Percentiles rank a stretch among this genome's conserved stretches.
Evolutionary conservation across 2,329 filamentous ascomycete genomes (phyloP).

Genomic region (Fusarium buharicum): DNA sequence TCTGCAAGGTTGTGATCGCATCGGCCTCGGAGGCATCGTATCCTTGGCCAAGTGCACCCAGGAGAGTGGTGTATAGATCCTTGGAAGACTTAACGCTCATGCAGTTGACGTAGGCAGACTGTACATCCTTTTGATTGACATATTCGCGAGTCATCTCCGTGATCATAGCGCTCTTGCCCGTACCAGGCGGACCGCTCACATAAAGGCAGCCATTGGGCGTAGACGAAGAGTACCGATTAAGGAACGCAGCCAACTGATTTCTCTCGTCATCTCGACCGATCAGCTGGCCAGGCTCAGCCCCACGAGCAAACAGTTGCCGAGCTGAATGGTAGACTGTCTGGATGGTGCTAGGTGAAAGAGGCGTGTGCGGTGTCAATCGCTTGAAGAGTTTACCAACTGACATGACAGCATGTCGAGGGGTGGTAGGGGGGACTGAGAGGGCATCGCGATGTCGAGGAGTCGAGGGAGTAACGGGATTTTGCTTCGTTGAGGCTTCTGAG

Average conservation of each 20-base stretch:
- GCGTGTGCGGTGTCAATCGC: constrained; percentile 81
- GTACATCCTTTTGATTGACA: constrained; percentile 63
- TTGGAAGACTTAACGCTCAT: constrained; percentile 93
- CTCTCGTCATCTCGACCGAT: constrained; percentile 79
- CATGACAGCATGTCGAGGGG: constrained; percentile 85
- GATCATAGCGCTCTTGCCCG: constrained; percentile 95
- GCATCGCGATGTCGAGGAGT: constrained; percentile 85
- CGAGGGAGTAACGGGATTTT: constrained; percentile 72
- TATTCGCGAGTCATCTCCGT: constrained; percentile 77
- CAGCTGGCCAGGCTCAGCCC: constrained; percentile 77
- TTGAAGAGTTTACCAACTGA: constrained; percentile 79
- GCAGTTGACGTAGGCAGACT: constrained; percentile 88
- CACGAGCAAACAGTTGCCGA: constrained; percentile 85
- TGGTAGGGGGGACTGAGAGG: constrained; percentile 75
- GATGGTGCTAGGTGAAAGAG: constrained; percentile 72
- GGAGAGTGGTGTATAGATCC: constrained; percentile 83
- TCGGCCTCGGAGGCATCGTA: constrained; percentile 71
- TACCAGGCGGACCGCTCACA: constrained; percentile 94
- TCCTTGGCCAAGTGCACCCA: constrained; percentile 73
- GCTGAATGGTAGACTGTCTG: constrained; percentile 88
- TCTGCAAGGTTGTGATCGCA: constrained; percentile 73
- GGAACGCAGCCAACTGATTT: constrained; percentile 73
- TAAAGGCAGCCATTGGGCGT: constrained; percentile 84
- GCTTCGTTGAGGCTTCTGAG: constrained; percentile 49
- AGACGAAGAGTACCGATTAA: constrained; percentile 69